Evolutionary conservation across 1,284 basidiomycete species (phyloP).

Genomic region (Cryptococcus amylolentus): DNA sequence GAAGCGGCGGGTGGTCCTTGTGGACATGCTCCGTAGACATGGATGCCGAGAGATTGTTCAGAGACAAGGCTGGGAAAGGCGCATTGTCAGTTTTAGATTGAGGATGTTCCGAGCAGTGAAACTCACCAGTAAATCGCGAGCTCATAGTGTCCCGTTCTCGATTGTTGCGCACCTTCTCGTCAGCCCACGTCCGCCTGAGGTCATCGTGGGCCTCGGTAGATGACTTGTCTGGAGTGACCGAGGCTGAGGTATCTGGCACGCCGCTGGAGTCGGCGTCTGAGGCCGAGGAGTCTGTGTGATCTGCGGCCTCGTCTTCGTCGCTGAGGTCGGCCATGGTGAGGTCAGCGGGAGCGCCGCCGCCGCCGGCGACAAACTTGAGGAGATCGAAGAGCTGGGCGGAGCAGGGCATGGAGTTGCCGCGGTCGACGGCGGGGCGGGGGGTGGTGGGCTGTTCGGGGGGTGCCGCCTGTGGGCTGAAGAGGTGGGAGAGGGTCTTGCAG

Average conservation of each 20-base stretch:
- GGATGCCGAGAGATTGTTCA: constrained; percentile 21
- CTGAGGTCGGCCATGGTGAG: constrained; percentile 13
- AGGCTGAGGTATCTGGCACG: no score
- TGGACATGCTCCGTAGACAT: neutral
- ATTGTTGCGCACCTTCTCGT: constrained; percentile 14
- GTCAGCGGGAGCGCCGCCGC: constrained; percentile 1
- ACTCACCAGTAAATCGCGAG: neutral
- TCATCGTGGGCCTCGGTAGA: neutral
- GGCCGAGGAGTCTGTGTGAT: neutral
- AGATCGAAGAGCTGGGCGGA: constrained; percentile 33
- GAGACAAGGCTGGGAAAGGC: constrained; percentile 19
- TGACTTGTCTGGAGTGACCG: no score
- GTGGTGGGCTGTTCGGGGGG: neutral
- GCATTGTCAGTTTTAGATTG: neutral
- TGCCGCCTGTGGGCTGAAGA: neutral
- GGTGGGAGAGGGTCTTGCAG: neutral
- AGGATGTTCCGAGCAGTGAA: neutral
- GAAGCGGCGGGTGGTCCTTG: constrained; percentile 5
- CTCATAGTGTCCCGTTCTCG: constrained; percentile 10
- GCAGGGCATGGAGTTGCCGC: constrained; percentile 8
- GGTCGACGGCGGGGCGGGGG: neutral
- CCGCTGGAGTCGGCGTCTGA: neutral
- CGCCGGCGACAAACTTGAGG: constrained; percentile 40
- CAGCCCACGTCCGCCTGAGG: constrained; percentile 18
- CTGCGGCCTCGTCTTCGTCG: constrained; percentile 14